phyloP scores from a whole-genome alignment of 2,329 filamentous ascomycete species.

The Thielaviopsis musarum region DNA sequence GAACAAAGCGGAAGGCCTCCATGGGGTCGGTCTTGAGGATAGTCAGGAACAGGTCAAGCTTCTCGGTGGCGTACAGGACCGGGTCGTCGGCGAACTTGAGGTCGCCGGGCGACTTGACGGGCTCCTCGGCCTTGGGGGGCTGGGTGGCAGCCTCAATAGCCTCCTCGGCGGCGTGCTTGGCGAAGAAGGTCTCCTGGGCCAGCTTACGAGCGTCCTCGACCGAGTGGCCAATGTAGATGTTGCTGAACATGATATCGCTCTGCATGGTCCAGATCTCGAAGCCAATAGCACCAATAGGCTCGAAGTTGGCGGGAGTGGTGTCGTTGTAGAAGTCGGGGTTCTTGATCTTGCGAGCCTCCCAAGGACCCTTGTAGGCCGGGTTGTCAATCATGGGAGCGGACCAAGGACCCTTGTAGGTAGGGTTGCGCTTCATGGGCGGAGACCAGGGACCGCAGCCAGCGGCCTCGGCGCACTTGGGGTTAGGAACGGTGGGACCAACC shows the following conservation, averaged over 20 bases:
- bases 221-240: constrained; percentile 99
- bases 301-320: constrained; percentile 89
- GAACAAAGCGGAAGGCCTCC: constrained; percentile 73
- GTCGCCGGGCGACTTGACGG: constrained; percentile 54
- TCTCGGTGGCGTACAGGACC: constrained; percentile 74
- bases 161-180: constrained; percentile 75
- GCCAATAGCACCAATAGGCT: constrained; percentile 95
- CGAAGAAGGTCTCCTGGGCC: constrained; percentile 72
- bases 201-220: constrained; percentile 81
- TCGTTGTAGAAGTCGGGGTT: constrained; percentile 97
- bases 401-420: constrained; percentile 98
- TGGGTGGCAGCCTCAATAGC: constrained; percentile 60
- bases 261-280: constrained; percentile 99
- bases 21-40: constrained; percentile 69
- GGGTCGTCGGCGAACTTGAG: constrained; percentile 86
- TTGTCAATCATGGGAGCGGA: constrained; percentile 84
- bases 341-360: constrained; percentile 88
- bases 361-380: constrained; percentile 92
- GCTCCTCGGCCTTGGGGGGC: constrained; percentile 52
- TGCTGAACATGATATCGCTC: constrained; percentile 96
- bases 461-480: constrained; percentile 87
- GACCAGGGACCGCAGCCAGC: constrained; percentile 92
- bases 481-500: constrained; percentile 74
- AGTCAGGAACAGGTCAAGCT: constrained; percentile 77
- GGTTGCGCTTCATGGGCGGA: constrained; percentile 85